Evolutionary conservation across 1,284 basidiomycete species (phyloP).

Genomic region (Irpex sp.): DNA sequence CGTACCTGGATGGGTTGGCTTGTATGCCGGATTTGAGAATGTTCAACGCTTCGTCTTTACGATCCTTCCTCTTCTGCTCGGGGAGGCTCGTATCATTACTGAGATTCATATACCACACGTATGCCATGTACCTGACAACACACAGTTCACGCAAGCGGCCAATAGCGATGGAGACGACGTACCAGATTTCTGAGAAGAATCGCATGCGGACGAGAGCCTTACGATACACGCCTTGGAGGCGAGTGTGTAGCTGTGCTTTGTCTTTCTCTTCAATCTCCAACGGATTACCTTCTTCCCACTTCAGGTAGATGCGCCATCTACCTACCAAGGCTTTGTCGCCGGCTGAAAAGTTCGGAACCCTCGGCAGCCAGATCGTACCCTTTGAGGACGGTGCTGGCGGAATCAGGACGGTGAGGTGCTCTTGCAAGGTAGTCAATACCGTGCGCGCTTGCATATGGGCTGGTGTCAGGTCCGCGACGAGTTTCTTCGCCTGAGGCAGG

Average conservation of each 20-base stretch:
- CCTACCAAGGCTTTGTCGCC: conserved; percentile 74
- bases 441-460: conserved; percentile 93
- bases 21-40: conserved; percentile 84
- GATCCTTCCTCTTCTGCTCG: conserved; percentile 18
- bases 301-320: conserved; percentile 89
- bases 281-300: conserved; percentile 96
- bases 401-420: conserved; percentile 64
- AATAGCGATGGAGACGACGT: conserved; percentile 15
- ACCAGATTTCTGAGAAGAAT: conserved; percentile 96
- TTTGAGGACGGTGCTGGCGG: conserved; percentile 44
- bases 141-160: neutral
- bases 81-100: conserved; percentile 41
- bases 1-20: conserved; percentile 81
- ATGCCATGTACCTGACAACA: too few relatives aligned
- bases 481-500: conserved; percentile 80
- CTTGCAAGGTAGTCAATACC: conserved; percentile 80
- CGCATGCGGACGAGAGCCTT: conserved; percentile 90
- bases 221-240: conserved; percentile 82
- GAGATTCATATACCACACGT: conserved; percentile 49
- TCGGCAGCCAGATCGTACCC: conserved; percentile 61
- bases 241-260: conserved; percentile 55
- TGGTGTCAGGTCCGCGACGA: conserved; percentile 81
- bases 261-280: conserved; percentile 90
- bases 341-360: conserved; percentile 69
- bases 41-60: conserved; percentile 75